These are phyloP conservation scores for Aspergillus glaucus DNA, from an alignment of 2,329 filamentous ascomycete species.

Conservation along the genomic window DNA sequence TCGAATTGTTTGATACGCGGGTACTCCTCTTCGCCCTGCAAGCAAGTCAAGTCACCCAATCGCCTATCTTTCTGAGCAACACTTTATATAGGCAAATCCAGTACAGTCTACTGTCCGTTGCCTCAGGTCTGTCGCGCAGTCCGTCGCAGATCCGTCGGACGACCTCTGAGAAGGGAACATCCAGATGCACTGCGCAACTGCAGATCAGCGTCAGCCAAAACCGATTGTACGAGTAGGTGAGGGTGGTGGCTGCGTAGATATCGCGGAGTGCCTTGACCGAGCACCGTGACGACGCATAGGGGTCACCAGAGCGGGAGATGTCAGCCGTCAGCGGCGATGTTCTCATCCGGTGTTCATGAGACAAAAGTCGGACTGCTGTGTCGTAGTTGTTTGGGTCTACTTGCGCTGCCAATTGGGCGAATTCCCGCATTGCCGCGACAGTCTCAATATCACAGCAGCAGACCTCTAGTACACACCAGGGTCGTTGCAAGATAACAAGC, in stretches of 20 bases:
- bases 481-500: slow-evolving; percentile 12
- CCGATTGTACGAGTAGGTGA: slow-evolving; percentile 8
- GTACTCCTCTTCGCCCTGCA: neutral
- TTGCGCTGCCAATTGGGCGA: slow-evolving; percentile 4
- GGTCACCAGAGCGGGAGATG: neutral
- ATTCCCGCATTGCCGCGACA: slow-evolving; percentile 2
- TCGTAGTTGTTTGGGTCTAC: slow-evolving; percentile 5
- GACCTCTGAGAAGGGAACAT: slow-evolving; percentile 5
- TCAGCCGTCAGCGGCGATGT: neutral
- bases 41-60: neutral
- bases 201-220: slow-evolving; percentile 12
- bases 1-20: no score
- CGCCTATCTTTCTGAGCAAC: neutral
- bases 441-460: slow-evolving; percentile 10
- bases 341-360: slow-evolving; percentile 4
- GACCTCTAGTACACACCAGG: slow-evolving; percentile 15
- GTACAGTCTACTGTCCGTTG: neutral
- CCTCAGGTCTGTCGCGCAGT: neutral
- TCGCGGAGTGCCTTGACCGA: neutral
- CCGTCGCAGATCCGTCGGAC: slow-evolving; percentile 1
- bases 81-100: neutral
- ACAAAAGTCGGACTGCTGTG: slow-evolving; percentile 6
- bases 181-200: slow-evolving; percentile 8
- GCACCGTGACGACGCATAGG: neutral
- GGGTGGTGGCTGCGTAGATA: slow-evolving; percentile 5